Conservation (phyloP, 1,284 basidiomycete genomes). For the Cutaneotrichosporon mucoides region DNA sequence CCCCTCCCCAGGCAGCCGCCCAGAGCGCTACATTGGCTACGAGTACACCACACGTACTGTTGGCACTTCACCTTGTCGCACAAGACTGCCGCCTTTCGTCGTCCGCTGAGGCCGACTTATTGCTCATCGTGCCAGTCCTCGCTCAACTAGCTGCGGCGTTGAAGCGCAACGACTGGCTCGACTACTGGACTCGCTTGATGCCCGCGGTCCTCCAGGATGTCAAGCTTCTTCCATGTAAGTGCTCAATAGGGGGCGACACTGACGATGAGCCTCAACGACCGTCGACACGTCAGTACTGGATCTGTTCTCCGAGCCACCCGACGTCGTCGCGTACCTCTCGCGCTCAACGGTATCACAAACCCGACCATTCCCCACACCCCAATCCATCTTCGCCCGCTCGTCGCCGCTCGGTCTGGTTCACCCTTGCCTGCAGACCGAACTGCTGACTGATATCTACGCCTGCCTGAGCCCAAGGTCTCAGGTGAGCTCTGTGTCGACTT, state of each 20-base stretch:
- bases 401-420: slow-evolving; percentile 27
- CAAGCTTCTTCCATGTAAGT: background rate
- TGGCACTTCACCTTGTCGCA: slow-evolving; percentile 69
- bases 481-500: background rate
- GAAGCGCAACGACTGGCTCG: slow-evolving; percentile 73
- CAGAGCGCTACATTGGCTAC: background rate
- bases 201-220: slow-evolving; percentile 52
- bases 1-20: background rate
- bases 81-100: slow-evolving; percentile 54
- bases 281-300: slow-evolving; percentile 31
- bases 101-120: slow-evolving; percentile 55
- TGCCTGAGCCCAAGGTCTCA: slow-evolving; percentile 46
- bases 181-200: slow-evolving; percentile 77
- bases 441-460: slow-evolving; percentile 28
- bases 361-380: slow-evolving; percentile 31
- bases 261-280: background rate
- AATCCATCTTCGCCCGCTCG: slow-evolving; percentile 54
- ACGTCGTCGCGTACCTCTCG: slow-evolving; percentile 46
- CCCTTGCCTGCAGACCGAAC: slow-evolving; percentile 24
- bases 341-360: slow-evolving; percentile 20
- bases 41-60: slow-evolving; percentile 47
- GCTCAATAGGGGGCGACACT: too few relatives aligned
- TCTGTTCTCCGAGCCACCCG: slow-evolving; percentile 42
- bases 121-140: slow-evolving; percentile 62
- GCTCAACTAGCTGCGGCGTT: slow-evolving; percentile 59